Evolutionary conservation across 2,329 filamentous ascomycete genomes (phyloP), one percentile per base, ranked within the genome.

Genomic region (Penicillium sp.): DNA sequence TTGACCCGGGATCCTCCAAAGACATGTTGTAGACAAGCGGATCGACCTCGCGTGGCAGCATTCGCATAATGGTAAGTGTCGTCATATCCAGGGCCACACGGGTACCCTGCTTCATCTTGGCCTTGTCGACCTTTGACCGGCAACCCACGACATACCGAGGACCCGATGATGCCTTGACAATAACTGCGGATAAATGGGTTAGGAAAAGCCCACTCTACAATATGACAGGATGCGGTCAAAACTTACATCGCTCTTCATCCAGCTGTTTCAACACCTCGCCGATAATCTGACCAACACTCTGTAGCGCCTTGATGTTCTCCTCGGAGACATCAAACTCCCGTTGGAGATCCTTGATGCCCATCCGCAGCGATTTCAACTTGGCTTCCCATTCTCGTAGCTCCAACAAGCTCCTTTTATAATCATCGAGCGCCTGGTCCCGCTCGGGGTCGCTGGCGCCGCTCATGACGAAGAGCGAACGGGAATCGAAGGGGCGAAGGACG

Each of bases 11-110:
- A 73, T 99, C 94, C 76, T 99, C 94, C 67, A 99, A 79, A 18
- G 94, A 99, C 94, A 99, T 99, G 82, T 99, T 99, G 85, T 99
- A 99, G 65, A 99, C 94, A 64, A 99, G 83, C 18, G 94, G 94
- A 72, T 99, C 94, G 72, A 99, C 95, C 81, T 99, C 94, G 75
- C 94, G 89, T 56, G 94, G 95, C 43, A 99, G 83, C 94, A 99
- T 99, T 70, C 94, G 91, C 94, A 99, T 99, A 77, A 99, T 99
- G 57, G 94, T 99, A 65, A 99, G 89, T 18, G 94, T 99, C 48
- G 94, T 99, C 94, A 99, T 99, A 71, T 99, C 94, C 56, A 99
- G 87, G 29, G 94, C 93, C 51, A 99, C 94, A 70, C 94, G 91
- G 24, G 93, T 97, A 68, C 95, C 95, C 78, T 99, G 94, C 84